Evolutionary conservation across 768 basidiomycete genomes (phyloP).

Genomic region (Lanmaoa rubissima): DNA sequence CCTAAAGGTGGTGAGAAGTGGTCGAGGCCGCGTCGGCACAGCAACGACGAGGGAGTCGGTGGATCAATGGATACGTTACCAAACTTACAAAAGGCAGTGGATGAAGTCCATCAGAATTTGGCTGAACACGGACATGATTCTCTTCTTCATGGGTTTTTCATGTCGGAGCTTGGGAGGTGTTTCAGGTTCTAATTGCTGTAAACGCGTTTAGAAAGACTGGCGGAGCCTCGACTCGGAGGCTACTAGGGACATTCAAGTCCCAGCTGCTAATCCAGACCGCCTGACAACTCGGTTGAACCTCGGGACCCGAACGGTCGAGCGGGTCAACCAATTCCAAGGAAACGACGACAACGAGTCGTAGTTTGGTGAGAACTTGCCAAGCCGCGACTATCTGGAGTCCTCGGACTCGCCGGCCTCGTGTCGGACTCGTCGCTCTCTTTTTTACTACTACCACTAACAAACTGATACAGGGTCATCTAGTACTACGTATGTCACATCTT

Average conservation of each 20-base stretch:
- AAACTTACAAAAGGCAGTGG: slow-evolving; percentile 1
- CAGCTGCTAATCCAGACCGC: neutral
- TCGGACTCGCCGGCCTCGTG: neutral
- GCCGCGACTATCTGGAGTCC: no score
- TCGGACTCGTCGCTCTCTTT: neutral
- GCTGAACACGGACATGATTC: slow-evolving; percentile 7
- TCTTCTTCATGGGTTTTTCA: slow-evolving; percentile 10
- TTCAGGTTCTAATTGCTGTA: no score
- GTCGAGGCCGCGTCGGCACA: slow-evolving; percentile 4
- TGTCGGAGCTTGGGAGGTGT: slow-evolving; percentile 15
- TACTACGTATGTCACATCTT: slow-evolving; percentile 12
- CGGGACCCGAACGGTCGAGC: neutral
- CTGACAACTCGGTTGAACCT: neutral
- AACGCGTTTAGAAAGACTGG: neutral
- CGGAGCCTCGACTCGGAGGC: neutral
- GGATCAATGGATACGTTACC: slow-evolving; percentile 14
- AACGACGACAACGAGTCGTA: neutral
- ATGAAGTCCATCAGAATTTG: slow-evolving; percentile 16
- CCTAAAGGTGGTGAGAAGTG: slow-evolving; percentile 2
- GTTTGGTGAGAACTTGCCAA: neutral
- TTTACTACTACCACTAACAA: neutral
- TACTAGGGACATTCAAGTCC: neutral
- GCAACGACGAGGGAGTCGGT: slow-evolving; percentile 8
- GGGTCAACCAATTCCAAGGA: neutral
- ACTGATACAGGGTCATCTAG: no score